Base-by-base conservation (phyloP, 2,329 filamentous ascomycete species). In the Mycocentrospora acerina region DNA sequence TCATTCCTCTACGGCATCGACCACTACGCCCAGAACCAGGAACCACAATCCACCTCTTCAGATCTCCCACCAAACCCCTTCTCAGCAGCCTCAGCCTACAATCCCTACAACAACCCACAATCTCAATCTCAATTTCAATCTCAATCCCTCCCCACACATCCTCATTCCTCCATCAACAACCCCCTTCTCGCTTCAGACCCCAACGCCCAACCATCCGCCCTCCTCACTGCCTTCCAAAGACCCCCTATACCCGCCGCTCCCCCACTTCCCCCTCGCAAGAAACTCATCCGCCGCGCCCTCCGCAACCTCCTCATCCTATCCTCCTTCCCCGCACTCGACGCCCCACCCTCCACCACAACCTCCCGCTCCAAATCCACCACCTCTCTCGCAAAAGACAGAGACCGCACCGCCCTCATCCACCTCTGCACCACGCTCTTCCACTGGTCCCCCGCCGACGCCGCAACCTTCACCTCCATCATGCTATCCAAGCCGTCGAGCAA, bases 241-340 rank as follows among this genome's bases (percentile, higher is more conserved):
- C 54, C 49, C 12, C 29, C 19, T 14, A 42, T 4, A 41, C 52
- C 22, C 13, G 44, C 8, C 51, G 48, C 4, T n/a, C n/a, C n/a
- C n/a, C 55, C 55, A 7, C 32, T 43, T 5, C 60, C 53, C n/a
- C 56, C 53, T 1, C 53, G 55, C 9, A 54, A 51, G 24, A 65
- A 59, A 37, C 54, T 70, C 11, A 70, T 75, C 45, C 75, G 73
- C 55, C 65, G 78, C 19, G 76, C 76, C 8, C 75, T 77, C 13
- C 75, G 80, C 19, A 78, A 78, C 36, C 71, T 83, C 8, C 70
- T 83, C 5, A 77, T 81, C 35, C 71, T 87, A 9, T 71, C 66
- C 8, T 66, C 69, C 7, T 62, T 63, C 42, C 56, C 65, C 17
- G 58, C 66, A 27, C 60, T 66, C 55, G 79, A 51, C 73, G 76